Conservation (phyloP, 2,329 filamentous ascomycete species). For the Zasmidium angulare region DNA sequence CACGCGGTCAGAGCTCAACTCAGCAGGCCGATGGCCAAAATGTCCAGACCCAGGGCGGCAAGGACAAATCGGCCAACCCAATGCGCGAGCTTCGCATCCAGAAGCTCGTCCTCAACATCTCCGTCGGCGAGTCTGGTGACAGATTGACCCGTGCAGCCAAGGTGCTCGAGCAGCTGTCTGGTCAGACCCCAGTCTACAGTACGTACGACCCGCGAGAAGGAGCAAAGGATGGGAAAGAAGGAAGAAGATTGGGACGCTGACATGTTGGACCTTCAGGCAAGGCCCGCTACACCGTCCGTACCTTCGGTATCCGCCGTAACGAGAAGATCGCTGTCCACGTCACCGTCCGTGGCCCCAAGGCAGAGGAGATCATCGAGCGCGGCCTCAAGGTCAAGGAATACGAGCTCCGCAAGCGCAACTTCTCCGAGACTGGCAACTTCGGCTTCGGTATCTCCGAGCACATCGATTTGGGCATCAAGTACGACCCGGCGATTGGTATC, state of each 20-base stretch:
- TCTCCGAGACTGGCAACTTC: slow-evolving; percentile 99
- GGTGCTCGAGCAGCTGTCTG: slow-evolving; percentile 98
- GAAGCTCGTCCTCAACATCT: slow-evolving; percentile 99
- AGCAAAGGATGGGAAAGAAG: background rate
- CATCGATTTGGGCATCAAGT: slow-evolving; percentile 99
- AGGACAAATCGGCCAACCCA: slow-evolving; percentile 85
- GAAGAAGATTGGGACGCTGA: slow-evolving; percentile 5
- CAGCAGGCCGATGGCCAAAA: slow-evolving; percentile 35
- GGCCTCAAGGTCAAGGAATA: slow-evolving; percentile 99
- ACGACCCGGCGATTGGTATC: slow-evolving; percentile 96
- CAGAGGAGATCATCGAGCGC: slow-evolving; percentile 99
- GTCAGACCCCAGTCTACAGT: slow-evolving; percentile 99
- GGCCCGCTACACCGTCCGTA: slow-evolving; percentile 99
- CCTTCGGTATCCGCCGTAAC: slow-evolving; percentile 99
- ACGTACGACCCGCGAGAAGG: slow-evolving; percentile 41
- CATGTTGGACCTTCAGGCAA: slow-evolving; percentile 64
- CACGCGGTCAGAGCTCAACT: slow-evolving; percentile 29
- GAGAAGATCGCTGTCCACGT: slow-evolving; percentile 99
- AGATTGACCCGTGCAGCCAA: slow-evolving; percentile 99
- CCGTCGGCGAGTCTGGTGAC: slow-evolving; percentile 99
- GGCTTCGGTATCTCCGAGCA: slow-evolving; percentile 99
- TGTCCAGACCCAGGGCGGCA: slow-evolving; percentile 22
- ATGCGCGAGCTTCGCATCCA: slow-evolving; percentile 99
- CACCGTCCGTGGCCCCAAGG: slow-evolving; percentile 98
- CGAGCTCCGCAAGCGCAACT: slow-evolving; percentile 99